phyloP scores from a whole-genome alignment of 495 filamentous ascomycete genomes.

The Sordaria brevicollis region DNA sequence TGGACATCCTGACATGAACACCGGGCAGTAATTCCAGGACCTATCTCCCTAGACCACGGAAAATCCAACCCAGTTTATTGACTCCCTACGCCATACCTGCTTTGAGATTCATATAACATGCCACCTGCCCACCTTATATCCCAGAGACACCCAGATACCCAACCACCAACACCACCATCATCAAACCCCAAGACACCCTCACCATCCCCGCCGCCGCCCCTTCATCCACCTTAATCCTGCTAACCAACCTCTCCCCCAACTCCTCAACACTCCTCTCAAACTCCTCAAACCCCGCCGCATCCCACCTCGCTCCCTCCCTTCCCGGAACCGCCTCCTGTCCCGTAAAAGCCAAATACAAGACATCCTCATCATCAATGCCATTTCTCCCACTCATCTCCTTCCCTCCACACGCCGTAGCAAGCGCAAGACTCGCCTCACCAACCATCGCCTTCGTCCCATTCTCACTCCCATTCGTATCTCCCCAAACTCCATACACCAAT shows the following conservation, averaged over 20 bases:
- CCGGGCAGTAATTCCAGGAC: not conserved
- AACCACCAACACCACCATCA: not conserved
- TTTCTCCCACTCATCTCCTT: constrained; percentile 33
- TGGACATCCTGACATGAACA: not conserved
- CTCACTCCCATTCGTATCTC: constrained; percentile 51
- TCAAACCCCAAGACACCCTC: not conserved
- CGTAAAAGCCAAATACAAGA: constrained; percentile 46
- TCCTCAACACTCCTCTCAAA: constrained; percentile 41
- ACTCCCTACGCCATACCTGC: not conserved
- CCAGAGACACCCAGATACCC: not conserved
- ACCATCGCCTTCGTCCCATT: constrained; percentile 30
- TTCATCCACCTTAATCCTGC: not conserved
- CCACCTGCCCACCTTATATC: not conserved
- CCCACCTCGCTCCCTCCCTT: constrained; percentile 37
- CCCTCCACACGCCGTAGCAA: constrained; percentile 47
- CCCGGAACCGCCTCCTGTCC: constrained; percentile 40
- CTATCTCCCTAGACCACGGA: not conserved
- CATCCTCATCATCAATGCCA: constrained; percentile 39
- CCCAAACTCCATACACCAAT: constrained; percentile 57
- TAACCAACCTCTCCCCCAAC: constrained; percentile 34
- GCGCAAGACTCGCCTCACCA: constrained; percentile 47
- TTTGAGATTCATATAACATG: not conserved
- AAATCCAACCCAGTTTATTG: not conserved
- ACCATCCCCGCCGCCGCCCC: not conserved
- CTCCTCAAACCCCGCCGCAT: constrained; percentile 23